phyloP scores from a whole-genome alignment of 768 basidiomycete genomes.

The Macrolepiota fuliginosa region DNA sequence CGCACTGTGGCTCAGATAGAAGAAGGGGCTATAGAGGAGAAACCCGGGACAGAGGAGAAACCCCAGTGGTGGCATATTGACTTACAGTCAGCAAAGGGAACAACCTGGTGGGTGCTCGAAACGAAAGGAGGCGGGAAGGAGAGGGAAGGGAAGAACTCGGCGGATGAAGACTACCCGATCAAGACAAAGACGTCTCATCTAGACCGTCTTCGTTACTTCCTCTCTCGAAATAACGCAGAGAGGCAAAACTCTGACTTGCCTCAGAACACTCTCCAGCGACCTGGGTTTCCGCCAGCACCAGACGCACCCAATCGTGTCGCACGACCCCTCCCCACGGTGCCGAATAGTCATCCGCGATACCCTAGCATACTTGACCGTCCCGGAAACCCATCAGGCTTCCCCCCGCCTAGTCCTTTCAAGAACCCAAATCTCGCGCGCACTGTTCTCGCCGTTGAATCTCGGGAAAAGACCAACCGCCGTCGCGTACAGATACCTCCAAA shows the following conservation, averaged over 20 bases:
- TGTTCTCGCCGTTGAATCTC: constrained; percentile 14
- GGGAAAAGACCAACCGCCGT: background rate
- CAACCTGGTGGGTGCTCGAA: constrained; percentile 2
- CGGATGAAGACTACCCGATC: background rate
- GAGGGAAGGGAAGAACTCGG: constrained; percentile 1
- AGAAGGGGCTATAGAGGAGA: constrained; percentile 15
- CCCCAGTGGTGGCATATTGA: constrained; percentile 10
- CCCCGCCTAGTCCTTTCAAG: constrained; percentile 24
- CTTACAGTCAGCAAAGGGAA: constrained; percentile 2
- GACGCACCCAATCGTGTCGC: constrained; percentile 25
- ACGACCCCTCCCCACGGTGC: constrained; percentile 26
- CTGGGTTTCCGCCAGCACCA: constrained; percentile 3
- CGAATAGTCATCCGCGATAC: constrained; percentile 29
- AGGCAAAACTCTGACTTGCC: background rate
- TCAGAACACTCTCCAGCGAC: constrained; percentile 13
- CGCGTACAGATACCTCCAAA: constrained; percentile 20
- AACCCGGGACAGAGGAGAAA: background rate
- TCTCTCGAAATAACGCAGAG: background rate
- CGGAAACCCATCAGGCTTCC: constrained; percentile 15
- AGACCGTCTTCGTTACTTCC: constrained; percentile 8
- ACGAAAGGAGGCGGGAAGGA: background rate
- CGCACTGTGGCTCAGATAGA: constrained; percentile 18
- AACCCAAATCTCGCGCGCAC: constrained; percentile 19
- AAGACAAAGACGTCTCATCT: background rate
- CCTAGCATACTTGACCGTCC: constrained; percentile 34